Conservation (phyloP, 2,329 filamentous ascomycete genomes). For the Aspergillus ochraceus region DNA sequence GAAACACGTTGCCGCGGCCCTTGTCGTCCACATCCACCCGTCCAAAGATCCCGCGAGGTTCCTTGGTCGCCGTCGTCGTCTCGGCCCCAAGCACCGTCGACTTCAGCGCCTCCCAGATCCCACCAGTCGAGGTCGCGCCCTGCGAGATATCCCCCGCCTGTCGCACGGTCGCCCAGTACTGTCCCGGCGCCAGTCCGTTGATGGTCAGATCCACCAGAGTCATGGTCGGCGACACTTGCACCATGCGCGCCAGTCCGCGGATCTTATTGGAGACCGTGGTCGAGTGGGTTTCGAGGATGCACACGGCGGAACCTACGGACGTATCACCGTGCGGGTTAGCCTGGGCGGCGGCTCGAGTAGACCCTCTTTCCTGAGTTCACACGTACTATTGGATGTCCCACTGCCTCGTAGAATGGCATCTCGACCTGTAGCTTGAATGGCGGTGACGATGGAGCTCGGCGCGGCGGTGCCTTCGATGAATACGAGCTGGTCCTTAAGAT, state of each 20-base stretch:
- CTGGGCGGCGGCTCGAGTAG: not conserved
- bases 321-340: not conserved
- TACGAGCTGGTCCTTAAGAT: constrained; percentile 79
- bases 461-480: constrained; percentile 84
- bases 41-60: constrained; percentile 67
- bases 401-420: constrained; percentile 93
- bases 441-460: constrained; percentile 82
- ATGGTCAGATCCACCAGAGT: constrained; percentile 88
- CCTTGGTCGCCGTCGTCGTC: constrained; percentile 24
- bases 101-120: constrained; percentile 68
- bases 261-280: constrained; percentile 65
- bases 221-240: constrained; percentile 75
- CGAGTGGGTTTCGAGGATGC: constrained; percentile 87
- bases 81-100: constrained; percentile 40
- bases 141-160: constrained; percentile 83
- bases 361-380: constrained; percentile 5
- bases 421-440: constrained; percentile 85
- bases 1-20: constrained; percentile 75
- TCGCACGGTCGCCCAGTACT: constrained; percentile 80
- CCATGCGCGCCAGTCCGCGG: constrained; percentile 86
- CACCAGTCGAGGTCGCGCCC: constrained; percentile 79
- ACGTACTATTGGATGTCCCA: constrained; percentile 75
- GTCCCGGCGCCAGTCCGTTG: constrained; percentile 76
- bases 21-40: constrained; percentile 71
- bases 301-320: constrained; percentile 61